phyloP scores from a whole-genome alignment of 2,329 filamentous ascomycete species.

The Apiospora pterosperma region DNA sequence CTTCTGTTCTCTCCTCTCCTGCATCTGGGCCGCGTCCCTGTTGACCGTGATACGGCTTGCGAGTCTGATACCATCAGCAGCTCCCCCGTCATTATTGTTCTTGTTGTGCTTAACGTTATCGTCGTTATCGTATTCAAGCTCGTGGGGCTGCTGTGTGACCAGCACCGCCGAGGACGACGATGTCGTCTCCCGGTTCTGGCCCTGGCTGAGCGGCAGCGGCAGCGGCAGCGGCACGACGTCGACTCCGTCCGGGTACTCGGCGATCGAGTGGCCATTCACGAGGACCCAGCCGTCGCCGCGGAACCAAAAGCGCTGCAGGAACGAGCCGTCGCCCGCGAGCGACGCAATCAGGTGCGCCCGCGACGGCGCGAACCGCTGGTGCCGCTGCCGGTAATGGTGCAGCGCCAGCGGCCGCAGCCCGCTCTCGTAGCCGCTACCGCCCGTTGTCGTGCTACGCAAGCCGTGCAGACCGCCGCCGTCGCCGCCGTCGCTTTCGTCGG shows the following conservation, averaged over 20 bases:
- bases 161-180: conserved; percentile 1
- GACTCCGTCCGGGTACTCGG: conserved; percentile 37
- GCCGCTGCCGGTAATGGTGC: conserved; percentile 35
- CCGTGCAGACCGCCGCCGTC: conserved; percentile 18
- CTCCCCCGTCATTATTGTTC: conserved; percentile 4
- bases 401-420: conserved; percentile 38
- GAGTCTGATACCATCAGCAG: conserved; percentile 19
- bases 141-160: conserved; percentile 6
- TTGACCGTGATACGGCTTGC: conserved; percentile 7
- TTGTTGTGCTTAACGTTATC: not conserved
- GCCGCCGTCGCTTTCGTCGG: conserved; percentile 30
- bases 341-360: conserved; percentile 39
- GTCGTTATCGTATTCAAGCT: not conserved
- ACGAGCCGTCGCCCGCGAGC: conserved; percentile 42
- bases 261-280: conserved; percentile 43
- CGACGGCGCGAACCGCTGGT: conserved; percentile 33
- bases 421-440: conserved; percentile 30
- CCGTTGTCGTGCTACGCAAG: too few species aligned
- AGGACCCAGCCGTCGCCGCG: conserved; percentile 41
- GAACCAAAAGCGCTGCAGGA: conserved; percentile 44
- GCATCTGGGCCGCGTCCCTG: conserved; percentile 17
- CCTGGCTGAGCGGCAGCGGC: conserved; percentile 8
- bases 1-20: conserved; percentile 21
- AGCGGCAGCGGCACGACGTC: conserved; percentile 12
- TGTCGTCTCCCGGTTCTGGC: not conserved